Base-by-base conservation (phyloP, 345 rosid genomes). In the Theobroma cacao region DNA sequence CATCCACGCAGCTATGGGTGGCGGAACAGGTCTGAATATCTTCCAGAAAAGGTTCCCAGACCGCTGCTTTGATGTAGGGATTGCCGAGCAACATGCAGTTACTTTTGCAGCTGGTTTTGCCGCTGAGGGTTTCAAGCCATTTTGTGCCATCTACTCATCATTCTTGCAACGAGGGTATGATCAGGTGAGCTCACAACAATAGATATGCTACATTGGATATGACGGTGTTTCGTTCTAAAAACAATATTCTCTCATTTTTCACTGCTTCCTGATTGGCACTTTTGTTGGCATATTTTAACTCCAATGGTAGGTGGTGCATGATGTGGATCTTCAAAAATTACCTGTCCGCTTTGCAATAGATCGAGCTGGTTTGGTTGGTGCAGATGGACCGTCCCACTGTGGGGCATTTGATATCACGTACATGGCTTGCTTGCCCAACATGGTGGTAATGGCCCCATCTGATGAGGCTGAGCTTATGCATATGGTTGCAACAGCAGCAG, bases 1-100 rank as follows among this genome's bases (percentile, higher is more conserved):
- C 38, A 92, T 92, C 74, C 97, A 92, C 77, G 97, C 94, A 9
- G 97, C 96, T 45, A 92, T 92, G 97, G 94, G 97, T 12, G 94
- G 97, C 13, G 97, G 94, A 1, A 92, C 97, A 0, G 97, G 94
- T 60, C 91, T 92, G 74, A 92, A 92, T 72, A 88, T 83, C 61
- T 90, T 92, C 84, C 92, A 90, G 72, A 86, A 88, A 76, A 85
- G 66, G 81, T 90, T 89, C 77, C 97, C 94, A 9, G 87, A 88
- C 12, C 89, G 95, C n/a, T 90, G 95, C 86, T 91, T 91, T 22
- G 95, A 91, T 52, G 94, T 89, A 40, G 94, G 93, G 70, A 92
- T 92, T 6, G 91, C 93, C 0, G 97, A 92, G 85, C 97, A 92
- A 63, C 96, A 92, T 63, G 96, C 92, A 12, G 89, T 92, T 36